Conservation (phyloP, 2,329 filamentous ascomycete genomes). For the Dryadomyces quercus-mongolicae region DNA sequence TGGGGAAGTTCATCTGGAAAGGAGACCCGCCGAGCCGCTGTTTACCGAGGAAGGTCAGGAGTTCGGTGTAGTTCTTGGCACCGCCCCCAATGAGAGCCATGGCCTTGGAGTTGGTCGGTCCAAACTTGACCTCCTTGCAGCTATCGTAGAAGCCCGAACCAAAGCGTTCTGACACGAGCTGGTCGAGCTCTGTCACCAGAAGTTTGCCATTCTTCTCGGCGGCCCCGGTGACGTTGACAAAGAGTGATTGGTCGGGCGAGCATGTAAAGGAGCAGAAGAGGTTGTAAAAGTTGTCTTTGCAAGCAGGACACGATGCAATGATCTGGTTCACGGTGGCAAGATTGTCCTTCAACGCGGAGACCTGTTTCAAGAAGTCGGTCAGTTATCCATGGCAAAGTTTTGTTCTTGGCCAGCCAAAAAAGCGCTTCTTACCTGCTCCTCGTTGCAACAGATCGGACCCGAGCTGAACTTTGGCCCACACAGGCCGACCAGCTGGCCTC, state of each 20-base stretch:
- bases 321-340: conserved; percentile 78
- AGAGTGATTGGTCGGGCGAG: conserved; percentile 90
- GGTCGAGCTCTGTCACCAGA: conserved; percentile 81
- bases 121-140: conserved; percentile 98
- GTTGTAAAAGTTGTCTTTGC: conserved; percentile 98
- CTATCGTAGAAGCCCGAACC: conserved; percentile 86
- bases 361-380: conserved; percentile 32
- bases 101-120: conserved; percentile 80
- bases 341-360: conserved; percentile 70
- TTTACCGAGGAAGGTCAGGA: conserved; percentile 85
- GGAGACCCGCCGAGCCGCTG: conserved; percentile 87
- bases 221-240: conserved; percentile 80
- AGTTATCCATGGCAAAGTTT: background rate
- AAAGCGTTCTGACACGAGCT: conserved; percentile 74
- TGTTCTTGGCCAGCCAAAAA: background rate
- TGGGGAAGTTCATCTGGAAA: conserved; percentile 93
- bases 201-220: conserved; percentile 45
- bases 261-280: conserved; percentile 97
- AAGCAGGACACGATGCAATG: conserved; percentile 88
- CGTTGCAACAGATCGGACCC: conserved; percentile 72
- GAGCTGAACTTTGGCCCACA: conserved; percentile 82
- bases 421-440: conserved; percentile 66
- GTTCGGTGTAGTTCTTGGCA: conserved; percentile 75
- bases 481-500: conserved; percentile 68
- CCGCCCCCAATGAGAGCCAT: conserved; percentile 96